phyloP scores from a whole-genome alignment of 768 basidiomycete species.

The Boletus pseudo-olivaceus region DNA sequence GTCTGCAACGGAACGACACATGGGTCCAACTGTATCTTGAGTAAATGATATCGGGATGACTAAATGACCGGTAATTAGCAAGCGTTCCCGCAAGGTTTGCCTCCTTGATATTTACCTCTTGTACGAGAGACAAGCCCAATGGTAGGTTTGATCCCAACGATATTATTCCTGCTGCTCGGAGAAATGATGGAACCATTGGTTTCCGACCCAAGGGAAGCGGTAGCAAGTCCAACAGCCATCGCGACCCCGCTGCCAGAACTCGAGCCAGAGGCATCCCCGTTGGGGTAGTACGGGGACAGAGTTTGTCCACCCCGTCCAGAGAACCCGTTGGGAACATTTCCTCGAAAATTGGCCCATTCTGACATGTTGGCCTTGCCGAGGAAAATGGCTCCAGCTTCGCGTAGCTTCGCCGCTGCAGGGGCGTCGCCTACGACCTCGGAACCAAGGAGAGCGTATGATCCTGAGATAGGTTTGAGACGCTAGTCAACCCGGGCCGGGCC shows the following conservation, averaged over 20 bases:
- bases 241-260: slow-evolving; percentile 43
- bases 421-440: slow-evolving; percentile 36
- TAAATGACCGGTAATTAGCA: slow-evolving; percentile 13
- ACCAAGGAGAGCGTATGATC: slow-evolving; percentile 35
- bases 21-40: slow-evolving; percentile 59
- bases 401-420: slow-evolving; percentile 26
- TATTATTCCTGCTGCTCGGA: slow-evolving; percentile 40
- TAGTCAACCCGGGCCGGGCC: not conserved
- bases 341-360: slow-evolving; percentile 43
- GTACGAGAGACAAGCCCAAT: slow-evolving; percentile 39
- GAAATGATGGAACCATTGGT: slow-evolving; percentile 48
- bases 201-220: slow-evolving; percentile 44
- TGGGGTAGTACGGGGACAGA: slow-evolving; percentile 39
- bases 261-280: slow-evolving; percentile 40
- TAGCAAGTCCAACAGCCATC: slow-evolving; percentile 41
- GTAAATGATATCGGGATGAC: slow-evolving; percentile 56
- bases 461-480: slow-evolving; percentile 10
- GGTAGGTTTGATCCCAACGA: slow-evolving; percentile 42
- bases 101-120: slow-evolving; percentile 25
- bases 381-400: slow-evolving; percentile 35
- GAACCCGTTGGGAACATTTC: slow-evolving; percentile 39
- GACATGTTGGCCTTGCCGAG: slow-evolving; percentile 44
- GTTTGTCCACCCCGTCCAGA: slow-evolving; percentile 47
- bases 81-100: not conserved
- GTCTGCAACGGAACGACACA: slow-evolving; percentile 52